These are phyloP conservation scores for Fraxinus latifolia DNA, from an alignment of 305 asterid species.

Conservation along the genomic window DNA sequence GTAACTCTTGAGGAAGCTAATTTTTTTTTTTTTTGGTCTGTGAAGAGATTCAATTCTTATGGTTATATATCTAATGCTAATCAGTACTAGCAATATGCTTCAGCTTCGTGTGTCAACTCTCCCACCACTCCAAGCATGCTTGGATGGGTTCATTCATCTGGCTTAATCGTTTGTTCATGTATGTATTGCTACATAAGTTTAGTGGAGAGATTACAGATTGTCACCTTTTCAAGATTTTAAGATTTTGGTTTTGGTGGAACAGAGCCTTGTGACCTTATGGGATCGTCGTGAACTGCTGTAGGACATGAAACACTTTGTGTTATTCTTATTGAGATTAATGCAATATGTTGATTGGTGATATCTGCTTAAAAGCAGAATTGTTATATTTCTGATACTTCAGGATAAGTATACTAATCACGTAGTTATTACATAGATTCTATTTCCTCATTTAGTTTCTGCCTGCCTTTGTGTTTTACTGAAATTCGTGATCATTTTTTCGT, in stretches of 20 bases:
- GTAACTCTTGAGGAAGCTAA: slow-evolving; percentile 39
- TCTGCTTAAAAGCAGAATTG: not conserved
- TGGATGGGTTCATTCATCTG: not conserved
- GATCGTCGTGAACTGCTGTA: not conserved
- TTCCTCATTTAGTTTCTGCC: not conserved
- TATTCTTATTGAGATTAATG: not conserved
- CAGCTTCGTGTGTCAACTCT: not conserved
- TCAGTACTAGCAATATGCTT: slow-evolving; percentile 2
- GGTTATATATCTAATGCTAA: slow-evolving; percentile 15
- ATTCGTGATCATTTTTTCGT: not conserved
- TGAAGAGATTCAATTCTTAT: not conserved
- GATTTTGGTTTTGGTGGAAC: not conserved
- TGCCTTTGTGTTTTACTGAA: not conserved
- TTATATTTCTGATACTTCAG: not conserved
- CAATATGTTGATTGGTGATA: not conserved
- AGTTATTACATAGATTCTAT: not conserved
- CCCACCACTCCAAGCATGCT: not conserved
- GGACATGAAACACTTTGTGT: not conserved
- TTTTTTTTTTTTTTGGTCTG: not conserved
- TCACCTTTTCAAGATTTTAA: not conserved
- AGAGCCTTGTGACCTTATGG: not conserved
- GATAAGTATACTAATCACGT: slow-evolving; percentile 7
- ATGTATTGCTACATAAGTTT: not conserved
- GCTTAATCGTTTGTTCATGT: not conserved
- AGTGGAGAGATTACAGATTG: not conserved